A percentile compares a stretch with the other conserved stretches of the same genome.
Evolutionary conservation across 495 filamentous ascomycete genomes (phyloP).

Genomic region (Margaritispora aquatica): DNA sequence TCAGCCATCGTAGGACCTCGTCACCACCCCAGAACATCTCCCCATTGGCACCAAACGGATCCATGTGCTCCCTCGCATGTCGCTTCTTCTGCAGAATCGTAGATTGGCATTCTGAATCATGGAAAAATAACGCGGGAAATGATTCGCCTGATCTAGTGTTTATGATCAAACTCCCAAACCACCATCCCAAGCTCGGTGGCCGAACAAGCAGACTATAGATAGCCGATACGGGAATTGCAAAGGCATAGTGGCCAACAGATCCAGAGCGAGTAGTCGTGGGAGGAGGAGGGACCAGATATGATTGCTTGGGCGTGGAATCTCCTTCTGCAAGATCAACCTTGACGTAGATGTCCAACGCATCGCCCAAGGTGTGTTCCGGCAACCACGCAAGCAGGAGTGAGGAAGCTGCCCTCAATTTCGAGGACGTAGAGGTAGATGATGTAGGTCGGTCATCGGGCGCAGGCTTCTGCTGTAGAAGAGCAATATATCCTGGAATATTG

Average conservation of each 20-base stretch:
- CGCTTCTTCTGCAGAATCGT: slow-evolving; percentile 93
- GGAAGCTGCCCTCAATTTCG: slow-evolving; percentile 31
- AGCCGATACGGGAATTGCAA: slow-evolving; percentile 83
- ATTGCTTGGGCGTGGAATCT: slow-evolving; percentile 73
- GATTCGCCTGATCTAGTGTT: slow-evolving; percentile 84
- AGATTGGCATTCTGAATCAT: slow-evolving; percentile 92
- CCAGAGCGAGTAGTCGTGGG: slow-evolving; percentile 66
- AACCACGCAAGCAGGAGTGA: slow-evolving; percentile 89
- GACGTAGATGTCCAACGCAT: slow-evolving; percentile 82
- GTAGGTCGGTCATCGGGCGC: slow-evolving; percentile 35
- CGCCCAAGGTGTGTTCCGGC: slow-evolving; percentile 83
- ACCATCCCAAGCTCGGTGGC: slow-evolving; percentile 93
- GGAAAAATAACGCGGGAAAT: slow-evolving; percentile 95
- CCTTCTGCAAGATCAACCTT: slow-evolving; percentile 87
- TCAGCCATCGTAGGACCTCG: slow-evolving; percentile 88
- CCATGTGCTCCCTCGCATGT: slow-evolving; percentile 72
- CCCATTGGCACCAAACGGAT: slow-evolving; percentile 80
- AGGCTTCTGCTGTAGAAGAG: slow-evolving; percentile 85
- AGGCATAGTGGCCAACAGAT: slow-evolving; percentile 81
- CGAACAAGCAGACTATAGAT: slow-evolving; percentile 87
- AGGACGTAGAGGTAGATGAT: slow-evolving; percentile 44
- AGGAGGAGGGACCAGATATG: slow-evolving; percentile 86
- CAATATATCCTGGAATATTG: slow-evolving; percentile 95
- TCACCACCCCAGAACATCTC: slow-evolving; percentile 96
- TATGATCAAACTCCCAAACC: slow-evolving; percentile 92